These are phyloP conservation scores for Pseudopithomyces maydicus DNA, from an alignment of 2,329 filamentous ascomycete genomes.

Conservation along the genomic window DNA sequence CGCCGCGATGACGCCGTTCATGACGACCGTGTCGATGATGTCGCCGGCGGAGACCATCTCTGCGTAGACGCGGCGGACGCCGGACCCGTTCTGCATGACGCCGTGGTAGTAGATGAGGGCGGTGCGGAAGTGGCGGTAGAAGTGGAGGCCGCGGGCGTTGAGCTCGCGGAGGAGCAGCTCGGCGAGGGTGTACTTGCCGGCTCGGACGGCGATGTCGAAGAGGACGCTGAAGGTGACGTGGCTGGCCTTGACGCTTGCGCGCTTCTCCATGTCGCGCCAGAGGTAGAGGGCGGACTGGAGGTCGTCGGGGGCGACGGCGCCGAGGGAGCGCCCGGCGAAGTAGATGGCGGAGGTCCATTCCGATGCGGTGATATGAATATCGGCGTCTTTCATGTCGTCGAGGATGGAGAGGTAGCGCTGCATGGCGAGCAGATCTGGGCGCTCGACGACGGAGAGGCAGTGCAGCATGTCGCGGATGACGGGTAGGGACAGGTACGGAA, in stretches of 20 bases:
- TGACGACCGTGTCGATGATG: constrained; percentile 81
- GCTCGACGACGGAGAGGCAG: constrained; percentile 68
- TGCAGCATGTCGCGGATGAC: constrained; percentile 69
- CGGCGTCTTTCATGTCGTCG: constrained; percentile 78
- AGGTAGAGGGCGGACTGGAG: constrained; percentile 72
- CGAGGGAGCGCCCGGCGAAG: constrained; percentile 75
- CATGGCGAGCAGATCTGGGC: constrained; percentile 64
- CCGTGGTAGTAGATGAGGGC: constrained; percentile 85
- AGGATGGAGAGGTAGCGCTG: constrained; percentile 82
- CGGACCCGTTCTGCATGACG: constrained; percentile 72
- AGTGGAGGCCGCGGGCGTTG: constrained; percentile 67
- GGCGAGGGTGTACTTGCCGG: constrained; percentile 80
- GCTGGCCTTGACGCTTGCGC: constrained; percentile 67
- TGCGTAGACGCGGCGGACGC: constrained; percentile 76
- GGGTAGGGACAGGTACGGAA: constrained; percentile 54
- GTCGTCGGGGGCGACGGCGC: constrained; percentile 62
- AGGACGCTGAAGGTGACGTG: constrained; percentile 91
- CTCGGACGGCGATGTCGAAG: constrained; percentile 85
- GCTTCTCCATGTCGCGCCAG: constrained; percentile 89
- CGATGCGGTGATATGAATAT: constrained; percentile 66
- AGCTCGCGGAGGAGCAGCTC: constrained; percentile 87
- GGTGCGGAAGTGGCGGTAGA: constrained; percentile 81
- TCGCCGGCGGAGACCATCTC: constrained; percentile 85
- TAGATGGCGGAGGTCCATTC: constrained; percentile 88
- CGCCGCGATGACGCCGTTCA: constrained; percentile 85